Base-by-base conservation (phyloP, 306 rosid species). In the Pachyrhizus erosus region DNA sequence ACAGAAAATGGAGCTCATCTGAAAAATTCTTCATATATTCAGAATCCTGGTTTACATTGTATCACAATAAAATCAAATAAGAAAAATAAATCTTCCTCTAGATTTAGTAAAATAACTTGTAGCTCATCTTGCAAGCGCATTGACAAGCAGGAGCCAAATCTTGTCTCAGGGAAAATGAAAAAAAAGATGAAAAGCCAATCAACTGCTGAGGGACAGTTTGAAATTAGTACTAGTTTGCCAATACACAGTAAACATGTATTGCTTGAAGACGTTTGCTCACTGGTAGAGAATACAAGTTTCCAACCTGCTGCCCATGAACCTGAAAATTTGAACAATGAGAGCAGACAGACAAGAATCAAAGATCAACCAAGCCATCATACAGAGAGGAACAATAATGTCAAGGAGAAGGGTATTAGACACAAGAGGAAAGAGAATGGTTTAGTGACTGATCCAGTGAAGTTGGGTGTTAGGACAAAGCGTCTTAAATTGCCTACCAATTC, bases 381-480 rank as follows among this genome's bases (percentile, higher is more conserved):
- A 67, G 79, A 83, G 73, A 84, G n/a, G 81, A 75, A 42, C 26
- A 77, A 29, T 31, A 70, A 74, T 70, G 48, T 66, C 33, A 64
- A 15, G 45, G 83, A 73, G 46, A 62, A 54, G 43, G 84, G 65
- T 60, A 55, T 85, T 79, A 85, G 31, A 39, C 71, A 78, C 71
- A 85, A 81, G 84, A 91, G 87, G 87, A 87, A 83, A 81, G 83
- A 57, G 60, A 86, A 71, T 31, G 58, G 67, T 84, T 70, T 82
- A 51, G 84, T 42, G 58, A 80, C 79, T 70, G 79, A 82, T 61
- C 83, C 82, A 71, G 73, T 61, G 77, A 83, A 60, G 82, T 55
- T 58, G 52, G 70, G 70, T 48, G 49, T 20, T 26, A 75, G 34
- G 82, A 66, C 17, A 60, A 87, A 85, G 75, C 6, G 18, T 79